A percentile compares a stretch with the other conserved stretches of the same genome.
Conservation (phyloP, 495 filamentous ascomycete genomes). For the Tetracladium setigerum region DNA sequence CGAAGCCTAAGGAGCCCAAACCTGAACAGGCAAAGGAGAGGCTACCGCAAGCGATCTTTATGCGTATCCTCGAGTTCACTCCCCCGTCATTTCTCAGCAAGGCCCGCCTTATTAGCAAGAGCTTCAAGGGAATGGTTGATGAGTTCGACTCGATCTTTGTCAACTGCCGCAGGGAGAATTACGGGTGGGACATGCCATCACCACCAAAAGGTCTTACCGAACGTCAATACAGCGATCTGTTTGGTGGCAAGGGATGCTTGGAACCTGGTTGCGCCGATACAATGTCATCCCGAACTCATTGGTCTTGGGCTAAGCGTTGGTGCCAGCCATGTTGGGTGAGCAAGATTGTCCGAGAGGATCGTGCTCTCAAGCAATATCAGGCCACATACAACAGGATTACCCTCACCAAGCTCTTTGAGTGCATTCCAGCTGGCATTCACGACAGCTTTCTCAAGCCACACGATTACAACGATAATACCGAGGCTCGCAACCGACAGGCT, state of each 20-base stretch:
- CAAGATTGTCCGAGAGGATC: slow-evolving; percentile 19
- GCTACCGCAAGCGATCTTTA: slow-evolving; percentile 13
- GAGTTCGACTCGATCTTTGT: slow-evolving; percentile 15
- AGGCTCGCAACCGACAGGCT: slow-evolving; percentile 4
- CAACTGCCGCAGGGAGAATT: slow-evolving; percentile 20
- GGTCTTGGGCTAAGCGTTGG: slow-evolving; percentile 21
- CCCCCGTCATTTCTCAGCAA: slow-evolving; percentile 20
- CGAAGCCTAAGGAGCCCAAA: slow-evolving; percentile 9
- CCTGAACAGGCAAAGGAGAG: slow-evolving; percentile 9
- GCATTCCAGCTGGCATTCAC: slow-evolving; percentile 17
- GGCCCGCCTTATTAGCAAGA: slow-evolving; percentile 14
- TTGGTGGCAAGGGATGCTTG: slow-evolving; percentile 20
- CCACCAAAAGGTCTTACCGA: slow-evolving; percentile 9
- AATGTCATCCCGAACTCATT: slow-evolving; percentile 11
- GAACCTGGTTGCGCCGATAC: slow-evolving; percentile 11
- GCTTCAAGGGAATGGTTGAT: slow-evolving; percentile 9
- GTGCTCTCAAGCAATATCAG: slow-evolving; percentile 9
- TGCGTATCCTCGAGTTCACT: slow-evolving; percentile 20
- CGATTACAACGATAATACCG: slow-evolving; percentile 11
- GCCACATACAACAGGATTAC: slow-evolving; percentile 1
- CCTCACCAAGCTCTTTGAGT: slow-evolving; percentile 18
- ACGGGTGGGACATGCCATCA: slow-evolving; percentile 18
- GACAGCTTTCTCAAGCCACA: slow-evolving; percentile 22
- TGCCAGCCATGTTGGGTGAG: slow-evolving; percentile 17
- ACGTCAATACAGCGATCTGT: slow-evolving; percentile 16